phyloP scores from a whole-genome alignment of 352 stramenopile genomes.

The Phytophthora megakarya region DNA sequence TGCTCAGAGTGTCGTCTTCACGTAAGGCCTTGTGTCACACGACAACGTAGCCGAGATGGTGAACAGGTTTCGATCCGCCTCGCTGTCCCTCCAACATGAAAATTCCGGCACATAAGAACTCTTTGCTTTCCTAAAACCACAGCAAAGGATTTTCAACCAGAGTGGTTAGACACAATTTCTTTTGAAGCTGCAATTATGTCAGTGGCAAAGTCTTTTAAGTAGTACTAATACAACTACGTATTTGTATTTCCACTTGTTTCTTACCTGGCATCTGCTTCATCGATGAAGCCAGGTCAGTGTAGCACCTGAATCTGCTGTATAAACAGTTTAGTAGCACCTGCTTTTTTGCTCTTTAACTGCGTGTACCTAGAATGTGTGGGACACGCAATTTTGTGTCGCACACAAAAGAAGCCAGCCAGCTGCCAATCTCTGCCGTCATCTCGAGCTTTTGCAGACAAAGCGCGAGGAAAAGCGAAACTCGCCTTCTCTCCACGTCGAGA shows the following conservation, averaged over 20 bases:
- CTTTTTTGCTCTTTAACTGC: slow-evolving; percentile 5
- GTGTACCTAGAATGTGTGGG: slow-evolving; percentile 17
- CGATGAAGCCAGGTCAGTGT: too few relatives aligned
- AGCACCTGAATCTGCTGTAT: too few relatives aligned
- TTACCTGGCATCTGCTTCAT: too few relatives aligned
- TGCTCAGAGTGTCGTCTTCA: slow-evolving; percentile 2
- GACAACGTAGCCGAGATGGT: slow-evolving; percentile 5
- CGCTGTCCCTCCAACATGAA: too few relatives aligned
- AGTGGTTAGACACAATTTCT: too few relatives aligned
- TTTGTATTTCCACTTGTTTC: too few relatives aligned
- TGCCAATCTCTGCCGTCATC: slow-evolving; percentile 39
- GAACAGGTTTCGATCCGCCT: neutral
- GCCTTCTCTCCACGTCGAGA: slow-evolving; percentile 28
- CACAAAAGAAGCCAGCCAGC: slow-evolving; percentile 39
- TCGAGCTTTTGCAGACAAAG: slow-evolving; percentile 14
- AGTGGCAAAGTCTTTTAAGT: too few relatives aligned
- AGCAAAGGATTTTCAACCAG: too few relatives aligned
- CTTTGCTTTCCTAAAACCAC: too few relatives aligned
- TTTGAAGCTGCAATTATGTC: too few relatives aligned
- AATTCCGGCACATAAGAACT: too few relatives aligned
- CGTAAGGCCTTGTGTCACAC: slow-evolving; percentile 19
- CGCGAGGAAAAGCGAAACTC: slow-evolving; percentile 4
- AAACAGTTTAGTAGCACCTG: neutral
- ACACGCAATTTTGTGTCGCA: slow-evolving; percentile 18
- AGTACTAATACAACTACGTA: too few relatives aligned